Evolutionary conservation across 768 basidiomycete genomes (phyloP).

Genomic region (Sporobolomyces phaffii): DNA sequence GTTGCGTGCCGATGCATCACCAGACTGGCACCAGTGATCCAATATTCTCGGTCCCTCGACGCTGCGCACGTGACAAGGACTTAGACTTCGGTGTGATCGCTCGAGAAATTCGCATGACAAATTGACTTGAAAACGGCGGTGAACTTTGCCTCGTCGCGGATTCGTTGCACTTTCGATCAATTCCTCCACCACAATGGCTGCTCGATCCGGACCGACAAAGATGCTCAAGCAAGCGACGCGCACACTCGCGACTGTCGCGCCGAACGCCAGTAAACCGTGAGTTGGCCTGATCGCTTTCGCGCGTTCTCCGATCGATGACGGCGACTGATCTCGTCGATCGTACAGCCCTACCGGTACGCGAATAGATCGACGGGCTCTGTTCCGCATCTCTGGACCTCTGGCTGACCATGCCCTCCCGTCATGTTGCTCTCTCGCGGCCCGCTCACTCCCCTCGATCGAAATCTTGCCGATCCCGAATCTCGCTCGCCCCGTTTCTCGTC

Average conservation of each 20-base stretch:
- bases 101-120: too few relatives aligned
- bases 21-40: too few relatives aligned
- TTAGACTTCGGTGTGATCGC: too few relatives aligned
- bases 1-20: too few relatives aligned
- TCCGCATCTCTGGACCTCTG: too few relatives aligned
- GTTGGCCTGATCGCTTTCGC: background rate
- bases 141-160: too few relatives aligned
- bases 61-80: too few relatives aligned
- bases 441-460: background rate
- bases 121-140: too few relatives aligned
- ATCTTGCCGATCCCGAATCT: background rate
- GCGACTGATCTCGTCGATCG: background rate
- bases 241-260: conserved; percentile 13
- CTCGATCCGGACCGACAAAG: background rate
- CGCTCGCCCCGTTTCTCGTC: background rate
- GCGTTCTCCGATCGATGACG: background rate
- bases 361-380: background rate
- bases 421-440: too few relatives aligned
- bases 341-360: conserved; percentile 28
- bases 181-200: background rate
- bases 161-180: too few relatives aligned
- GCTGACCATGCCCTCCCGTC: too few relatives aligned
- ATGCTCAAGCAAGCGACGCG: background rate
- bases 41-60: too few relatives aligned
- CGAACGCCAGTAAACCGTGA: conserved; percentile 13